Evolutionary conservation across 208 protist genomes (phyloP).

Genomic region (Entamoeba histolytica): DNA sequence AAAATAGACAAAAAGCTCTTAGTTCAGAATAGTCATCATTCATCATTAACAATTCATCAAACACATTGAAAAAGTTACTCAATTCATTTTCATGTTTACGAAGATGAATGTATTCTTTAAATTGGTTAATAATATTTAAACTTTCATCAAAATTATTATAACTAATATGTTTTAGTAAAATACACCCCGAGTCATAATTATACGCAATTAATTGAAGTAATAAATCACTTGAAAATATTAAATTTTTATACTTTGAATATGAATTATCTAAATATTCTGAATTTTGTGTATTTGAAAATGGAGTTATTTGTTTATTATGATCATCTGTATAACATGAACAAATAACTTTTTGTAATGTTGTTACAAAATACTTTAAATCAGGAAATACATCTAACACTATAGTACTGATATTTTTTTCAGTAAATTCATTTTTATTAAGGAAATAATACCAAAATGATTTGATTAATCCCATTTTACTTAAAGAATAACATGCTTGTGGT

Average conservation of each 20-base stretch:
- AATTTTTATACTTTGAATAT: background rate
- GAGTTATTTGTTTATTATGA: background rate
- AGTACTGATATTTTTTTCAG: background rate
- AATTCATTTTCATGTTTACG: background rate
- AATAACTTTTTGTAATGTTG: background rate
- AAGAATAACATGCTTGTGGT: background rate
- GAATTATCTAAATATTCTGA: background rate
- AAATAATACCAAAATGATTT: background rate
- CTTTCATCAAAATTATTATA: background rate
- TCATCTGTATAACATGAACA: background rate
- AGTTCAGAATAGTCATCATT: background rate
- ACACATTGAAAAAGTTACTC: background rate
- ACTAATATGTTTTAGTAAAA: background rate
- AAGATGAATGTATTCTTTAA: background rate
- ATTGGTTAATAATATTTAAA: background rate
- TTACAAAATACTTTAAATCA: background rate
- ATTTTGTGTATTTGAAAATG: background rate
- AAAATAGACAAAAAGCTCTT: background rate
- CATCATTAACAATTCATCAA: background rate
- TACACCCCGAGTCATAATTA: background rate
- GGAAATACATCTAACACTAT: background rate
- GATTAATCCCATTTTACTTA: background rate
- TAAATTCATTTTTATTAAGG: background rate
- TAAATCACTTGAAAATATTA: background rate
- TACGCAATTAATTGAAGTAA: background rate